Base-by-base conservation (phyloP, 352 stramenopile species). In the Pythium insidiosum region DNA sequence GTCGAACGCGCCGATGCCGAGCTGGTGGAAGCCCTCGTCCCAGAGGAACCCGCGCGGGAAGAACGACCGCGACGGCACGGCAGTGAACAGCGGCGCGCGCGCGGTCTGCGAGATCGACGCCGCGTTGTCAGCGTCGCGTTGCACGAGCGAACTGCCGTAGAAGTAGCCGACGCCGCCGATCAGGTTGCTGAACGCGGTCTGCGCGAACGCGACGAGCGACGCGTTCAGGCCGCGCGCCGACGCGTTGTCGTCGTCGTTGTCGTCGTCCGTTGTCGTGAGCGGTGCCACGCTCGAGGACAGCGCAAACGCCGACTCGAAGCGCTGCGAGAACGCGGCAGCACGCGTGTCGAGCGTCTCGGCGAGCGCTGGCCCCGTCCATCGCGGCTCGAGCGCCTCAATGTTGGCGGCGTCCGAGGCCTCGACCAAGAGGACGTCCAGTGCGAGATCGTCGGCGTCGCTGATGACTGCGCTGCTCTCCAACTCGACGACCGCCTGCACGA, bases 1-100 rank as follows among this genome's bases (percentile, higher is more conserved):
- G 51, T 97, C 81, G 52, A 92, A 97, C 2, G 66, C 46, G 3
- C 51, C 59, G 30, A 97, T 68, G 3, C 94, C 64, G 13, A 97
- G 61, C 61, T 96, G 81, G 50, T 97, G 91, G 56, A 97, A 97
- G 12, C 91, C 89, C 81, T 97, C 91, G 47, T 97, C 91, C 91
- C 91, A 97, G 1, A 97, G 38, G 38, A 98, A 98, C 0, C 91
- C 91, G 18, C 91, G 69, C 10, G 91, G 91, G 53, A 98, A 98
- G 57, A 97, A 96, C 28, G 84, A 96, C 9, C 91, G 69, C 16
- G 84, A 96, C n/a, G 91, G 91, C 9, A 95, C 77, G 5, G 73
- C 84, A 6, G 91, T 94, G 48, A 95, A 94, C 23, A 97, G 66
- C 11, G 76, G 50, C 47, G 68, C 75, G 4, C 54, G 43, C 0